phyloP scores from a whole-genome alignment of 257 asterid species.

The Rehmannia glutinosa region DNA sequence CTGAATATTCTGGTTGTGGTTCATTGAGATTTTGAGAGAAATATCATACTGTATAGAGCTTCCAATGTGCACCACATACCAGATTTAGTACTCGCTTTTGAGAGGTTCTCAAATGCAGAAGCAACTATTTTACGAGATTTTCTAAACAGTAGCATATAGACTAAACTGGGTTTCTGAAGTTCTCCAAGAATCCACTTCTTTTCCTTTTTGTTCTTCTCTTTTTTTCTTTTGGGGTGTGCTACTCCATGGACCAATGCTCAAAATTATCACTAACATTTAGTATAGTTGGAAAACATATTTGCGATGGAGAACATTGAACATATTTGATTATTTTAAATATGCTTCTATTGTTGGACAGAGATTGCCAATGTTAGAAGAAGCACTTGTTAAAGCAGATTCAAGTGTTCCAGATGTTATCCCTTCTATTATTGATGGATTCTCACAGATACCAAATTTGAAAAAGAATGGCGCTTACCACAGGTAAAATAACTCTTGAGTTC shows the following conservation, averaged over 20 bases:
- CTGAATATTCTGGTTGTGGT: too few species aligned
- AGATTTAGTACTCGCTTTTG: neutral
- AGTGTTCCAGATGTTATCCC: constrained; percentile 62
- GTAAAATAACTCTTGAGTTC: constrained; percentile 25
- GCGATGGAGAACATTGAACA: too few species aligned
- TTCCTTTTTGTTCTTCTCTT: too few species aligned
- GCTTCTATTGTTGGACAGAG: constrained; percentile 38
- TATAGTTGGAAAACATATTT: neutral
- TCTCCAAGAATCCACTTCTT: too few species aligned
- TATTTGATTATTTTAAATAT: neutral
- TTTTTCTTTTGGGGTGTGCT: too few species aligned
- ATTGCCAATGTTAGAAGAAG: constrained; percentile 53
- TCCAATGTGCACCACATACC: neutral
- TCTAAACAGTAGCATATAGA: too few species aligned
- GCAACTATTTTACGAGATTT: too few species aligned
- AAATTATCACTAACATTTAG: too few species aligned
- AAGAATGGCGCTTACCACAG: constrained; percentile 52
- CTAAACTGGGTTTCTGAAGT: too few species aligned
- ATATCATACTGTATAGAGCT: neutral
- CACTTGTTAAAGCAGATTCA: constrained; percentile 52
- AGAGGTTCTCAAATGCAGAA: too few species aligned
- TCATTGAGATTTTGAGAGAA: neutral
- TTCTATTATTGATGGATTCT: constrained; percentile 49
- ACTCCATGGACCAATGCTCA: neutral
- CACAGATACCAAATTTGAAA: constrained; percentile 57